phyloP scores from a whole-genome alignment of 805 yeast genomes.

The Danielozyma ontarioensis region DNA sequence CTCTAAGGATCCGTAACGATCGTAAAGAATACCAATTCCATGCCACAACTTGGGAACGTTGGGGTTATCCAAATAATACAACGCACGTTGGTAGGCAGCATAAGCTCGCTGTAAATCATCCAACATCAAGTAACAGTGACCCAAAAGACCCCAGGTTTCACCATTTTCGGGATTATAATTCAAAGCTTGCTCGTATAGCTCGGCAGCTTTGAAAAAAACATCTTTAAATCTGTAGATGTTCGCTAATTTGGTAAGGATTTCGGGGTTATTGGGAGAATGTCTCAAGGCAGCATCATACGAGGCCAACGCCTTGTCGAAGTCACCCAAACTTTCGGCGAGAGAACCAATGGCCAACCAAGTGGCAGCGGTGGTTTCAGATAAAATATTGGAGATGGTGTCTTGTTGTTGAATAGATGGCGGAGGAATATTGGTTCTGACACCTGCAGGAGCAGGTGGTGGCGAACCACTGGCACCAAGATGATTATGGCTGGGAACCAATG shows the following conservation, averaged over 20 bases:
- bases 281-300: constrained; percentile 86
- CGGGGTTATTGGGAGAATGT: constrained; percentile 80
- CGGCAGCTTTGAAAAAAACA: constrained; percentile 91
- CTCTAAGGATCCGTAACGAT: constrained; percentile 91
- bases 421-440: constrained; percentile 1
- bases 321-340: constrained; percentile 84
- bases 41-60: constrained; percentile 98
- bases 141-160: constrained; percentile 94
- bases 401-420: constrained; percentile 1
- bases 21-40: constrained; percentile 95
- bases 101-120: constrained; percentile 95
- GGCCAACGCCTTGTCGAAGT: constrained; percentile 80
- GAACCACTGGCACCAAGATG: not conserved
- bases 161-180: constrained; percentile 82
- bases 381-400: constrained; percentile 10
- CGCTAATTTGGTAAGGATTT: constrained; percentile 80
- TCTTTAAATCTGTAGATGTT: constrained; percentile 85
- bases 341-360: constrained; percentile 90
- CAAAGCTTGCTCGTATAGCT: constrained; percentile 83
- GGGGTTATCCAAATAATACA: constrained; percentile 85
- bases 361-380: constrained; percentile 58
- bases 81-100: constrained; percentile 93
- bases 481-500: not conserved
- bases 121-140: constrained; percentile 94
- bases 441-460: not conserved